phyloP scores from a whole-genome alignment of 352 stramenopile species.

The Phytophthora pini region DNA sequence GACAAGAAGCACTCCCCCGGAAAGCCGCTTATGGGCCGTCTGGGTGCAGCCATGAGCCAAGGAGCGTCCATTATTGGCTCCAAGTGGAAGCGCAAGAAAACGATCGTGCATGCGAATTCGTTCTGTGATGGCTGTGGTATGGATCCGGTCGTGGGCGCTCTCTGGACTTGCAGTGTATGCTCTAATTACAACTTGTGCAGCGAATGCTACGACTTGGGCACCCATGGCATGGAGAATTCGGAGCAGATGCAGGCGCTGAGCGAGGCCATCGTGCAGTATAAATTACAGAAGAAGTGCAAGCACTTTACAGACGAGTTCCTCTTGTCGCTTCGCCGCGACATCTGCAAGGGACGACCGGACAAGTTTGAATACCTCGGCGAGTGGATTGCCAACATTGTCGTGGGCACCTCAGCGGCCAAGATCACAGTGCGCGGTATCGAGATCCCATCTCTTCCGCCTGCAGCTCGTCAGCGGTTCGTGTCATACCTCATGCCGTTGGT shows the following conservation, averaged over 20 bases:
- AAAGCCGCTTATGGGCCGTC: conserved; percentile 53
- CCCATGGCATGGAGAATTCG: conserved; percentile 78
- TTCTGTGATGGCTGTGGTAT: conserved; percentile 81
- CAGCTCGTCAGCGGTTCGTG: conserved; percentile 74
- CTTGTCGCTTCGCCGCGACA: conserved; percentile 71
- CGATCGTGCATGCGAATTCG: conserved; percentile 62
- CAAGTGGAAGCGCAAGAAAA: conserved; percentile 75
- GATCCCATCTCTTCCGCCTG: conserved; percentile 64
- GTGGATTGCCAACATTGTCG: conserved; percentile 85
- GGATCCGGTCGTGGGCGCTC: conserved; percentile 63
- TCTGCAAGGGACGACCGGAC: conserved; percentile 80
- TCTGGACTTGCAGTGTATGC: conserved; percentile 81
- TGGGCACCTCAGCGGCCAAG: conserved; percentile 66
- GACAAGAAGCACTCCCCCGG: conserved; percentile 47
- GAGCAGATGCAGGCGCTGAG: conserved; percentile 72
- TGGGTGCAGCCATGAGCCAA: conserved; percentile 72
- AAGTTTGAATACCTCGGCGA: conserved; percentile 87
- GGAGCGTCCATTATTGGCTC: conserved; percentile 67
- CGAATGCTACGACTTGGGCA: conserved; percentile 75
- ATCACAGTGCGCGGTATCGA: conserved; percentile 85
- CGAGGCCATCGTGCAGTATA: conserved; percentile 74
- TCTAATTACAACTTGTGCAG: conserved; percentile 74
- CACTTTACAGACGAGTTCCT: conserved; percentile 79
- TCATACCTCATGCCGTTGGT: conserved; percentile 81
- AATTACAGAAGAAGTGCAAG: conserved; percentile 81